Percentiles rank a stretch among this genome's conserved stretches.
Evolutionary conservation across 2,329 filamentous ascomycete species (phyloP).

Genomic region (Alternaria sp.): DNA sequence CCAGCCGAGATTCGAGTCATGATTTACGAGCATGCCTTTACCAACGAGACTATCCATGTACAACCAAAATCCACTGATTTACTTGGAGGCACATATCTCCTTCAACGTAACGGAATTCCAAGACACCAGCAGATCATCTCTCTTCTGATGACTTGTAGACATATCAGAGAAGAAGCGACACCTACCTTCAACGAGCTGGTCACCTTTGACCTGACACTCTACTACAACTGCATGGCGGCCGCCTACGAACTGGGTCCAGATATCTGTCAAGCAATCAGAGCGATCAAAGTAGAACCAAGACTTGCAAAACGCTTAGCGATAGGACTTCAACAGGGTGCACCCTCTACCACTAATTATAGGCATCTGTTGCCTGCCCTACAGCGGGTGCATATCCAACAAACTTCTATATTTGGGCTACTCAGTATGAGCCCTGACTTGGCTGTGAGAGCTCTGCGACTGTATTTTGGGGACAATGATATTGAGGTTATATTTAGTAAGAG

Average conservation of each 20-base stretch:
- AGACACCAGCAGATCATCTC: neutral
- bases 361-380: slow-evolving; percentile 6
- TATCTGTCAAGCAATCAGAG: neutral
- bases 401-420: neutral
- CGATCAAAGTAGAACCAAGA: neutral
- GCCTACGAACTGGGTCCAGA: slow-evolving; percentile 3
- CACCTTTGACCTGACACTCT: slow-evolving; percentile 4
- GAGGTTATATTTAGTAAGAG: neutral
- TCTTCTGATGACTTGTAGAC: slow-evolving; percentile 3
- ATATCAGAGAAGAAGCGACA: neutral
- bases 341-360: neutral
- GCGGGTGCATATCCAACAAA: neutral
- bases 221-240: slow-evolving; percentile 5
- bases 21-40: slow-evolving; percentile 9
- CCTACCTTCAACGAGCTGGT: slow-evolving; percentile 4
- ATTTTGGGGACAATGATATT: neutral
- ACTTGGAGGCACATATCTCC: neutral
- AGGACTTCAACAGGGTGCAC: neutral
- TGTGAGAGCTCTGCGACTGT: slow-evolving; percentile 1
- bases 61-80: slow-evolving; percentile 1
- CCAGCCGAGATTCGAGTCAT: slow-evolving; percentile 10
- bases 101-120: neutral
- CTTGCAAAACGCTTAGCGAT: neutral
- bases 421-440: slow-evolving; percentile 1
- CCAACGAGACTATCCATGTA: slow-evolving; percentile 2